Evolutionary conservation across 352 stramenopile genomes (phyloP).

Genomic region (Elongisporangium senticosum): DNA sequence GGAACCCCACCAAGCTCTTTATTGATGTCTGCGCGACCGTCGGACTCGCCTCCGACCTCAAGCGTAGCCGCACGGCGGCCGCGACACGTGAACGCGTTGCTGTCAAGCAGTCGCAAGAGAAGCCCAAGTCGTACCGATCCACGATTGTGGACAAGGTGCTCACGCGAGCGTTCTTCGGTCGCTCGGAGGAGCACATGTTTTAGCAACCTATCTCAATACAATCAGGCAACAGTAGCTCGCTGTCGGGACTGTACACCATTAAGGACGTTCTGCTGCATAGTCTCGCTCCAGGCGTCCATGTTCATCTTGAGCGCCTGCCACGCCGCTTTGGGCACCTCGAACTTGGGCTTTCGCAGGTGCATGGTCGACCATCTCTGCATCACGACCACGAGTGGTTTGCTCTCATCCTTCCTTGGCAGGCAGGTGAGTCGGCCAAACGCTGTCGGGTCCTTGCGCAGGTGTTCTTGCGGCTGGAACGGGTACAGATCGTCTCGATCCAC

Average conservation of each 20-base stretch:
- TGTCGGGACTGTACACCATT: not conserved
- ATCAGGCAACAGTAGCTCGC: too few relatives aligned
- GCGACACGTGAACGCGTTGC: conserved; percentile 38
- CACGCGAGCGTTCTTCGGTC: conserved; percentile 42
- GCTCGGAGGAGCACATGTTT: conserved; percentile 47
- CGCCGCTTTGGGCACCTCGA: conserved; percentile 14
- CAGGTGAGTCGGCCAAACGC: conserved; percentile 4
- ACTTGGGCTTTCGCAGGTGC: conserved; percentile 22
- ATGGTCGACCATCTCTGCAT: conserved; percentile 33
- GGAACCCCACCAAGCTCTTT: conserved; percentile 95
- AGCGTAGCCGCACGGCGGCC: conserved; percentile 78
- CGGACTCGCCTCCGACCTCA: conserved; percentile 88
- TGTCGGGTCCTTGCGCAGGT: conserved; percentile 28
- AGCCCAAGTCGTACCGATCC: conserved; percentile 25
- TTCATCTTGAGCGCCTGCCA: conserved; percentile 32
- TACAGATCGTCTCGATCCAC: conserved; percentile 33
- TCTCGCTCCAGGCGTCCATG: conserved; percentile 36
- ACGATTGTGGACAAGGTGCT: conserved; percentile 24
- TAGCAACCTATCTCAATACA: conserved; percentile 9
- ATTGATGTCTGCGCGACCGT: conserved; percentile 87
- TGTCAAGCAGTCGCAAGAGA: conserved; percentile 35
- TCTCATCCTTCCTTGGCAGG: conserved; percentile 12
- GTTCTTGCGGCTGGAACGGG: conserved; percentile 16
- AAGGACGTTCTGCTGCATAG: conserved; percentile 31
- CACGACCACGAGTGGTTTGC: conserved; percentile 26